Evolutionary conservation across 345 rosid genomes (phyloP).

Genomic region (Garcia nutans): DNA sequence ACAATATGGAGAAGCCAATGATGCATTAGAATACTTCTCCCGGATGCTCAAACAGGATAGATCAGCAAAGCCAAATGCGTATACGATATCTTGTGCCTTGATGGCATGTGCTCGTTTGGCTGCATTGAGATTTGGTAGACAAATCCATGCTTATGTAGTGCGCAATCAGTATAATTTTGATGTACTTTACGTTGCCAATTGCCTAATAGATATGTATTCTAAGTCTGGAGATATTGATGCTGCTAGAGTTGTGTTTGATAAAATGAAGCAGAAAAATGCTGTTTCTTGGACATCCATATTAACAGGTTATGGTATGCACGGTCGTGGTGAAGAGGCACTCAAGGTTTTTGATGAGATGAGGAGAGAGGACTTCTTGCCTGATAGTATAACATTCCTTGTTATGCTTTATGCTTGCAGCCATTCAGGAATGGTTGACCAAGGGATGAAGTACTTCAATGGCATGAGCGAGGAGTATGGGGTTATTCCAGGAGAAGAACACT

Average conservation of each 20-base stretch:
- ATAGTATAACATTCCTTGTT: conserved; percentile 68
- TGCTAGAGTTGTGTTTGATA: conserved; percentile 60
- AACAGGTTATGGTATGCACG: conserved; percentile 87
- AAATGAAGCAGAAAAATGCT: conserved; percentile 54
- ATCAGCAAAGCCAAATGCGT: conserved; percentile 63
- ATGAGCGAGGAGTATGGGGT: conserved; percentile 58
- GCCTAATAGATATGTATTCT: conserved; percentile 82
- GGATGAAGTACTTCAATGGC: conserved; percentile 54
- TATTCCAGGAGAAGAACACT: conserved; percentile 63
- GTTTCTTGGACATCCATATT: conserved; percentile 84
- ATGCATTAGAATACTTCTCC: conserved; percentile 62
- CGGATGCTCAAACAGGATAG: conserved; percentile 49
- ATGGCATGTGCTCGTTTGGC: conserved; percentile 77
- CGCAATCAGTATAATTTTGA: conserved; percentile 45
- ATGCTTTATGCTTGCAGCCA: conserved; percentile 86
- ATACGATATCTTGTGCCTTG: conserved; percentile 72
- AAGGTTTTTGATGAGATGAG: conserved; percentile 60
- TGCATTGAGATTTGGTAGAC: conserved; percentile 64
- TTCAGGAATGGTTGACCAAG: conserved; percentile 76
- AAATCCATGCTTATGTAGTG: conserved; percentile 65
- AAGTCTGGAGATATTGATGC: conserved; percentile 65
- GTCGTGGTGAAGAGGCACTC: conserved; percentile 66
- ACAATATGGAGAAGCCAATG: conserved; percentile 76
- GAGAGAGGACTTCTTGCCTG: conserved; percentile 52
- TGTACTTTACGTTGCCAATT: conserved; percentile 52